phyloP scores from a whole-genome alignment of 306 rosid species.

The Pachyrhizus erosus region DNA sequence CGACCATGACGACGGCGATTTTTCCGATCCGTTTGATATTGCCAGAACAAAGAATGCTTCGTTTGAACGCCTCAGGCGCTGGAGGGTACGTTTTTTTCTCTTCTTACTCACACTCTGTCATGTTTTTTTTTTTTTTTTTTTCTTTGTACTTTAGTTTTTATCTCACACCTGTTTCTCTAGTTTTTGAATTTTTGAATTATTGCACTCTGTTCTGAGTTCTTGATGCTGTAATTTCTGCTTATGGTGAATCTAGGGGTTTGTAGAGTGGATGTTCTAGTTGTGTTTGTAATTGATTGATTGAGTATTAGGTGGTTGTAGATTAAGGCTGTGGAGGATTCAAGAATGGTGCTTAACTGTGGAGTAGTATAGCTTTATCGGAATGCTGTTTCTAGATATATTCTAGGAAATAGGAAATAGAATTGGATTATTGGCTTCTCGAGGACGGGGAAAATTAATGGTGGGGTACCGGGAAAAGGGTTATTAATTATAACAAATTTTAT shows the following conservation, averaged over 20 bases:
- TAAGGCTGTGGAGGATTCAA: not conserved
- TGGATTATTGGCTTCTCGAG: not conserved
- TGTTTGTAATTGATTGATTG: not conserved
- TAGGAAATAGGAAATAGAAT: not conserved
- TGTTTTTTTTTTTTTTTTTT: not conserved
- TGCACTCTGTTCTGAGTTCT: not conserved
- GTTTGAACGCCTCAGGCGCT: constrained; percentile 79
- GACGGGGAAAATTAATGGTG: not conserved
- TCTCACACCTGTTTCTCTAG: not conserved
- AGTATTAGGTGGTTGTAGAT: not conserved
- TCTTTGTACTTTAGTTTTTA: not conserved
- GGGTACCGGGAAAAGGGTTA: not conserved
- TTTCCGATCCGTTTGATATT: constrained; percentile 66
- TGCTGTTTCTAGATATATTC: constrained; percentile 1
- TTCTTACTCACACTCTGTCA: not conserved
- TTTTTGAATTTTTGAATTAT: not conserved
- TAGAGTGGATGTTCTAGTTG: not conserved
- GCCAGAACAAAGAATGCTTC: constrained; percentile 84
- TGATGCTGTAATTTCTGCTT: constrained; percentile 12
- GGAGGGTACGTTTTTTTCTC: constrained; percentile 71
- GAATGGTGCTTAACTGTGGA: not conserved
- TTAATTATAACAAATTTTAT: not conserved
- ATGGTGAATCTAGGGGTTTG: constrained; percentile 22
- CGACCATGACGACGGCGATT: constrained; percentile 52
- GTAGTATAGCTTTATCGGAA: not conserved